phyloP scores from a whole-genome alignment of 768 basidiomycete genomes.

The Kwoniella shandongensis region DNA sequence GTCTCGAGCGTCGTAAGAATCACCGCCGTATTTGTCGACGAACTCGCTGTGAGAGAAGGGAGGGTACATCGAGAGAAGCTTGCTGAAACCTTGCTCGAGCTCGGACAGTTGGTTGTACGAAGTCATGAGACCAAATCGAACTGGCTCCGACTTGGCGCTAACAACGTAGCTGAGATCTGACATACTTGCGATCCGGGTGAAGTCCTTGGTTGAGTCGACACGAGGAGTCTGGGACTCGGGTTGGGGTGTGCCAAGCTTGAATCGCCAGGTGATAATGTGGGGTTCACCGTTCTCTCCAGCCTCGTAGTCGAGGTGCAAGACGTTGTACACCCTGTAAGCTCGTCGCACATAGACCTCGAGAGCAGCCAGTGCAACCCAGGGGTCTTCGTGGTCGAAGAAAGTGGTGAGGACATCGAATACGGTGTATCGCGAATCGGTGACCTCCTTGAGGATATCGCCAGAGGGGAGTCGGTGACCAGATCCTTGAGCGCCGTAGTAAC shows the following conservation, averaged over 20 bases:
- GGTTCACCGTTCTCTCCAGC: conserved; percentile 84
- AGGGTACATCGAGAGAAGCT: conserved; percentile 71
- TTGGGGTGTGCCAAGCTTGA: conserved; percentile 71
- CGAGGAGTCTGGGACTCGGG: conserved; percentile 59
- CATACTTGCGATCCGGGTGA: conserved; percentile 83
- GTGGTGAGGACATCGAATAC: conserved; percentile 95
- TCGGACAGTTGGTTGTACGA: conserved; percentile 77
- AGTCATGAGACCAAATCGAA: conserved; percentile 85
- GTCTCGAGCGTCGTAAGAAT: conserved; percentile 60
- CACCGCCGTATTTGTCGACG: conserved; percentile 68
- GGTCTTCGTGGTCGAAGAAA: conserved; percentile 86
- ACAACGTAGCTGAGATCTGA: conserved; percentile 95
- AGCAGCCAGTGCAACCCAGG: conserved; percentile 82
- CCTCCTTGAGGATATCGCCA: conserved; percentile 80
- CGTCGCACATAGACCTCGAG: conserved; percentile 95
- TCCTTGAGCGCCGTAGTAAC: conserved; percentile 84
- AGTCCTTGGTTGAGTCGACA: conserved; percentile 56
- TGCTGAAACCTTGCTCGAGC: conserved; percentile 70
- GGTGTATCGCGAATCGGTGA: conserved; percentile 93
- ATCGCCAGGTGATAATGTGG: conserved; percentile 85
- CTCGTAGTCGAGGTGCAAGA: conserved; percentile 91
- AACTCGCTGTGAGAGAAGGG: conserved; percentile 70
- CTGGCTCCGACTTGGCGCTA: conserved; percentile 73
- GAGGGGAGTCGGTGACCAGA: conserved; percentile 72
- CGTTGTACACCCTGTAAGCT: conserved; percentile 88